Evolutionary conservation across 768 basidiomycete species (phyloP).

Genomic region (Suillus hirtellus): DNA sequence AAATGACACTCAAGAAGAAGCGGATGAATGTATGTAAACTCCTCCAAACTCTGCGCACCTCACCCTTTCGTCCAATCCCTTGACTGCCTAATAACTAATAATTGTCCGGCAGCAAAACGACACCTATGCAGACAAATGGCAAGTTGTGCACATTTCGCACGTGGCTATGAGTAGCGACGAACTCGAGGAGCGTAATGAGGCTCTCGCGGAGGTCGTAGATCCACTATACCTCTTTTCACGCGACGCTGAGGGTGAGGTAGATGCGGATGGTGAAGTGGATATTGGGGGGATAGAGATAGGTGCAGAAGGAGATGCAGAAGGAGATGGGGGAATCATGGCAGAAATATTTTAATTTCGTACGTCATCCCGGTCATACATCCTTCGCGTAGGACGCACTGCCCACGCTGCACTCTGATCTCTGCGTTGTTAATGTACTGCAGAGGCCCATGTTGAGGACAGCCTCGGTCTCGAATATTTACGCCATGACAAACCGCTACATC

Average conservation of each 20-base stretch:
- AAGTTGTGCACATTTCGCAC: conserved; percentile 73
- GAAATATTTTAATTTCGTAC: conserved; percentile 29
- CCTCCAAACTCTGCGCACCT: background rate
- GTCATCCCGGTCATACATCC: too few species aligned
- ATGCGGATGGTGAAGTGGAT: conserved; percentile 61
- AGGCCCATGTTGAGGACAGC: conserved; percentile 99
- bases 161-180: conserved; percentile 72
- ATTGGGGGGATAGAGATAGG: conserved; percentile 41
- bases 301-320: conserved; percentile 47
- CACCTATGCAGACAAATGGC: conserved; percentile 79
- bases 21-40: conserved; percentile 63
- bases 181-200: conserved; percentile 75
- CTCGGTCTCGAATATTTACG: conserved; percentile 88
- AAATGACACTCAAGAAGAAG: conserved; percentile 85
- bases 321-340: conserved; percentile 28
- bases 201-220: conserved; percentile 75
- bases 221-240: conserved; percentile 53
- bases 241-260: conserved; percentile 54
- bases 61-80: background rate
- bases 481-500: conserved; percentile 93
- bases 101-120: conserved; percentile 54
- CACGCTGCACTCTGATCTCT: conserved; percentile 16
- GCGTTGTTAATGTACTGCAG: conserved; percentile 13
- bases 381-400: too few species aligned
- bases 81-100: conserved; percentile 9